Conservation (phyloP, 1,284 basidiomycete species). For the Ceratobasidium theobromae region DNA sequence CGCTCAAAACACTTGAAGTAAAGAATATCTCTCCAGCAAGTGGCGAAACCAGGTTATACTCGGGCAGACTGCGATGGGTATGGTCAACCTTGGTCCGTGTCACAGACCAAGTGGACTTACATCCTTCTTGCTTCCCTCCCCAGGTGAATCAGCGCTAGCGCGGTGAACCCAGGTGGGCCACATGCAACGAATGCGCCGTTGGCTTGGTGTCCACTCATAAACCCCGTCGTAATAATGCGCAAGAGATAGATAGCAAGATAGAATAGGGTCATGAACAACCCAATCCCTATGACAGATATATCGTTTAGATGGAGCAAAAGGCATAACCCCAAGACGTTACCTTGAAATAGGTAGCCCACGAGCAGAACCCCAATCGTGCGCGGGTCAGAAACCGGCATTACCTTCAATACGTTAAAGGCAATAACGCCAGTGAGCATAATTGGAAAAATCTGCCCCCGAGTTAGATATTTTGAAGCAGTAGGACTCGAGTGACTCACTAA, state of each 20-base stretch:
- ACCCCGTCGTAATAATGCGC: constrained; percentile 28
- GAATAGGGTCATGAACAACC: constrained; percentile 33
- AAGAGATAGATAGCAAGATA: constrained; percentile 30
- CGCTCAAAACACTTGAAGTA: not conserved
- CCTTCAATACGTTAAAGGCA: not conserved
- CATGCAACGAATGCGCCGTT: constrained; percentile 34
- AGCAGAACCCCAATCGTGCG: constrained; percentile 23
- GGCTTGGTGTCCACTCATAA: constrained; percentile 32
- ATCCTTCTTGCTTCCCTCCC: constrained; percentile 28
- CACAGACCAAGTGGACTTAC: not conserved
- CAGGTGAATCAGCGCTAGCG: constrained; percentile 30
- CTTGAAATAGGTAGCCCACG: constrained; percentile 27
- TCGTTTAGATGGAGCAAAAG: not conserved
- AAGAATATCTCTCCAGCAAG: constrained; percentile 30
- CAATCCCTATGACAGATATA: not conserved
- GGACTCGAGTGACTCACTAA: not conserved
- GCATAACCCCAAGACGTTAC: not conserved
- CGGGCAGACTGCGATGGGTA: not conserved
- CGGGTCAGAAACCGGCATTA: constrained; percentile 7
- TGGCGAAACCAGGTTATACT: constrained; percentile 1
- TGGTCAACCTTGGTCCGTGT: not conserved
- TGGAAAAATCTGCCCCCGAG: not conserved
- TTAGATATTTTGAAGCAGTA: not conserved
- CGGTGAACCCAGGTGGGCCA: constrained; percentile 34
- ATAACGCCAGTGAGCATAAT: not conserved